Conservation (phyloP, 208 protist genomes). For the Leishmania gerbilli region DNA sequence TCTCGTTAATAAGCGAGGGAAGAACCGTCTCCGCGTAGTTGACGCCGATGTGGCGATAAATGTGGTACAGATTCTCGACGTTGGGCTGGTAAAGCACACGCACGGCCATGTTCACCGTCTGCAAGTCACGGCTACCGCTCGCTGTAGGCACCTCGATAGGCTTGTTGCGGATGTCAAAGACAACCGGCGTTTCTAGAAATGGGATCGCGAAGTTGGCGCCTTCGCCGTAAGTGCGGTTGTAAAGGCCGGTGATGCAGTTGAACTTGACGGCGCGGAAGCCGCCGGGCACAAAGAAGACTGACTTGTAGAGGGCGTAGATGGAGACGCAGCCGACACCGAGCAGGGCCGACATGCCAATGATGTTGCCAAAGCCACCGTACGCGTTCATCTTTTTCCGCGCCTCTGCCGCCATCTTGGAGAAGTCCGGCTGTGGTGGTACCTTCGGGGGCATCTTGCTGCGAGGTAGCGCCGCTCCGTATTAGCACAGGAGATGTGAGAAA, state of each 20-base stretch:
- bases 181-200: slow-evolving; percentile 95
- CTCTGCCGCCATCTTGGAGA: slow-evolving; percentile 68
- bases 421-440: slow-evolving; percentile 76
- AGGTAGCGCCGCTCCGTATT: neutral
- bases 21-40: slow-evolving; percentile 98
- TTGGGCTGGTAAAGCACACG: slow-evolving; percentile 98
- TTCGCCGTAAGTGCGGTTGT: slow-evolving; percentile 92
- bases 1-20: slow-evolving; percentile 98
- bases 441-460: slow-evolving; percentile 47
- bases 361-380: slow-evolving; percentile 70
- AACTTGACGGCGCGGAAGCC: slow-evolving; percentile 98
- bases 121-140: slow-evolving; percentile 95
- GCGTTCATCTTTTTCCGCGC: slow-evolving; percentile 60
- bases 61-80: slow-evolving; percentile 88
- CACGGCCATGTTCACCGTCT: slow-evolving; percentile 99
- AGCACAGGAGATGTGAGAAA: neutral
- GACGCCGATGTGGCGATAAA: slow-evolving; percentile 95
- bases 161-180: slow-evolving; percentile 97
- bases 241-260: slow-evolving; percentile 95
- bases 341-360: slow-evolving; percentile 62
- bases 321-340: slow-evolving; percentile 51
- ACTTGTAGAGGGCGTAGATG: slow-evolving; percentile 81
- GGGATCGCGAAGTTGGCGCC: slow-evolving; percentile 97
- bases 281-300: slow-evolving; percentile 95
- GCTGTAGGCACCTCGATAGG: slow-evolving; percentile 88